Evolutionary conservation across 768 basidiomycete genomes (phyloP).

Genomic region (Russula dissimulans): DNA sequence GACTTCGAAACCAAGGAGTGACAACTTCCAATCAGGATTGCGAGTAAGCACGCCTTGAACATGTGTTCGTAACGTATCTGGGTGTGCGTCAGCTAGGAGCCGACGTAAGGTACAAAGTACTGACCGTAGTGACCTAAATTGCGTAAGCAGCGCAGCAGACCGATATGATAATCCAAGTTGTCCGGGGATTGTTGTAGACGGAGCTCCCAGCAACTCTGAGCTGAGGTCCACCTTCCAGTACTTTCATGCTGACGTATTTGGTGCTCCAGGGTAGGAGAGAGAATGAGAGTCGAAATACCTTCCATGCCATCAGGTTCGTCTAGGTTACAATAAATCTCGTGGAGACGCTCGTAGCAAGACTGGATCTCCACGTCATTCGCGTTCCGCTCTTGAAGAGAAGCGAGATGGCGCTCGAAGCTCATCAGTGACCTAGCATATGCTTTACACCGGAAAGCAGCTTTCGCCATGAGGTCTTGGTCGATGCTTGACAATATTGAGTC

Average conservation of each 20-base stretch:
- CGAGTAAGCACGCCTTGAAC: conserved; percentile 83
- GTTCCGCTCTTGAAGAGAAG: conserved; percentile 36
- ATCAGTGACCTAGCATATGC: conserved; percentile 90
- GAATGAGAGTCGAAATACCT: conserved; percentile 80
- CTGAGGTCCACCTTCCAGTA: conserved; percentile 94
- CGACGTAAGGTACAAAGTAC: conserved; percentile 22
- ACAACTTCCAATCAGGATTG: conserved; percentile 73
- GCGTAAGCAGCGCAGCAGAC: conserved; percentile 80
- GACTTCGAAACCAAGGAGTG: conserved; percentile 73
- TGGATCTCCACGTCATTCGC: conserved; percentile 44
- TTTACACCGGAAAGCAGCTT: conserved; percentile 90
- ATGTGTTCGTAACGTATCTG: conserved; percentile 92
- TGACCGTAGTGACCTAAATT: conserved; percentile 96
- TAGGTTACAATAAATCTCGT: conserved; percentile 91
- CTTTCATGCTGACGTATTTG: conserved; percentile 98
- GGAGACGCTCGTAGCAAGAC: conserved; percentile 77
- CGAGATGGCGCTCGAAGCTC: conserved; percentile 84
- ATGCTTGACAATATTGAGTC: conserved; percentile 80
- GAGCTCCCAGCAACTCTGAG: conserved; percentile 99
- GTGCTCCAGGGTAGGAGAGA: conserved; percentile 86
- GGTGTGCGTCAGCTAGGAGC: conserved; percentile 1
- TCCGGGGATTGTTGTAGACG: conserved; percentile 84
- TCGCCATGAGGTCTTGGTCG: conserved; percentile 80
- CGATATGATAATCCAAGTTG: conserved; percentile 81
- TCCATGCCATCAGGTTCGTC: conserved; percentile 99